Percentiles rank a stretch among this genome's conserved stretches.
Evolutionary conservation across 139 green algal species (phyloP).

Genomic region (Tetraselmis chui): DNA sequence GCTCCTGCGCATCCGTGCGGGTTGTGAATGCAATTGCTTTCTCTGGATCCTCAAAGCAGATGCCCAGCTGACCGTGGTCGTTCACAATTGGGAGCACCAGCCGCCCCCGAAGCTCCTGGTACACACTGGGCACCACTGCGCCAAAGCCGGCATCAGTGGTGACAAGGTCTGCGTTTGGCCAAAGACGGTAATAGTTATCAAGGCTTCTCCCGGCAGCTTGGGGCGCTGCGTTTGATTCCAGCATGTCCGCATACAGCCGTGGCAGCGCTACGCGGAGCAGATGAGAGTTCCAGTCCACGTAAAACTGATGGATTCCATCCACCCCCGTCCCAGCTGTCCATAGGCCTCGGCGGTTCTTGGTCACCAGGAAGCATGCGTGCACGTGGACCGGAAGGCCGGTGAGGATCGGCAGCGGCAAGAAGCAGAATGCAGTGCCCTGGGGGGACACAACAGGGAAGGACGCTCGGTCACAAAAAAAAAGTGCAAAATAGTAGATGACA

Average conservation of each 20-base stretch:
- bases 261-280: background rate
- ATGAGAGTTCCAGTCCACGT: background rate
- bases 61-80: background rate
- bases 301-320: background rate
- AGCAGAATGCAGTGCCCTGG: constrained; percentile 56
- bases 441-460: background rate
- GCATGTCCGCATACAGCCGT: background rate
- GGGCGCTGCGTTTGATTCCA: background rate
- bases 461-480: background rate
- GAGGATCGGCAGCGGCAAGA: constrained; percentile 64
- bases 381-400: constrained; percentile 64
- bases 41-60: background rate
- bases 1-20: background rate
- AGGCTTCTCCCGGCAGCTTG: background rate
- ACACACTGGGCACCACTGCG: background rate
- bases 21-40: background rate
- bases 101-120: background rate
- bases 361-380: constrained; percentile 78
- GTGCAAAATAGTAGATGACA: background rate
- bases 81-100: background rate
- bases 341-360: constrained; percentile 57
- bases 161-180: background rate
- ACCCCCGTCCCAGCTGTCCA: constrained; percentile 24
- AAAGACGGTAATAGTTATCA: background rate
- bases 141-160: background rate